phyloP scores from a whole-genome alignment of 1,284 basidiomycete genomes.

The Ceratobasidium sp. region DNA sequence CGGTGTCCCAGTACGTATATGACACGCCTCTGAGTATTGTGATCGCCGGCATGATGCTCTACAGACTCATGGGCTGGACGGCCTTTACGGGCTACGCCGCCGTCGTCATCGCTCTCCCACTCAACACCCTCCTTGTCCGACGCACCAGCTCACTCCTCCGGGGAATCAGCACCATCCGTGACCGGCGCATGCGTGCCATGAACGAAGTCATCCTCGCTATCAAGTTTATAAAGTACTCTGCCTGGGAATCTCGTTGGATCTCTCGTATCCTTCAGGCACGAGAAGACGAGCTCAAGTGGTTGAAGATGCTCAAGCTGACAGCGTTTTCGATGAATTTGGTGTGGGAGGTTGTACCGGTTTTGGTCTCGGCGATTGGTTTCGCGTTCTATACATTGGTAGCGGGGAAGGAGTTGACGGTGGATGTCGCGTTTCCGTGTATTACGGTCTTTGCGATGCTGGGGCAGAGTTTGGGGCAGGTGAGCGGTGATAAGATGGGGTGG shows the following conservation, averaged over 20 bases:
- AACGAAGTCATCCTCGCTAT: conserved; percentile 45
- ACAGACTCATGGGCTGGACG: conserved; percentile 44
- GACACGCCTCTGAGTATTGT: conserved; percentile 41
- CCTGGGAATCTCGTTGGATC: conserved; percentile 45
- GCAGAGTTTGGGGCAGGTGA: conserved; percentile 38
- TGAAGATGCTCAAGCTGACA: conserved; percentile 13
- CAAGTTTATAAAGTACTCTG: conserved; percentile 47
- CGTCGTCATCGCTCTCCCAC: conserved; percentile 39
- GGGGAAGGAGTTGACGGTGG: conserved; percentile 33
- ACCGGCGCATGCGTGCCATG: conserved; percentile 42
- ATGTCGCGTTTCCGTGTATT: conserved; percentile 45
- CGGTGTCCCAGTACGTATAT: conserved; percentile 62
- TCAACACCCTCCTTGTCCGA: conserved; percentile 50
- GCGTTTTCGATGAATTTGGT: conserved; percentile 23
- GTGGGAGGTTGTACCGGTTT: conserved; percentile 40
- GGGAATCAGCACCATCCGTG: conserved; percentile 15
- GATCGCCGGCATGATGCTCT: conserved; percentile 30
- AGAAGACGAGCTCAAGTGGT: conserved; percentile 33
- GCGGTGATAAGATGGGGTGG: background rate
- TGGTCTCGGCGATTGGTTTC: conserved; percentile 41
- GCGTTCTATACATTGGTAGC: conserved; percentile 36
- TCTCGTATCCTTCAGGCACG: conserved; percentile 36
- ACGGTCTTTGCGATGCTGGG: conserved; percentile 40
- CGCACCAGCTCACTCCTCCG: conserved; percentile 53
- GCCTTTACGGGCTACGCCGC: conserved; percentile 45